These are phyloP conservation scores for Geum urbanum DNA, from an alignment of 306 rosid genomes.

Conservation along the genomic window DNA sequence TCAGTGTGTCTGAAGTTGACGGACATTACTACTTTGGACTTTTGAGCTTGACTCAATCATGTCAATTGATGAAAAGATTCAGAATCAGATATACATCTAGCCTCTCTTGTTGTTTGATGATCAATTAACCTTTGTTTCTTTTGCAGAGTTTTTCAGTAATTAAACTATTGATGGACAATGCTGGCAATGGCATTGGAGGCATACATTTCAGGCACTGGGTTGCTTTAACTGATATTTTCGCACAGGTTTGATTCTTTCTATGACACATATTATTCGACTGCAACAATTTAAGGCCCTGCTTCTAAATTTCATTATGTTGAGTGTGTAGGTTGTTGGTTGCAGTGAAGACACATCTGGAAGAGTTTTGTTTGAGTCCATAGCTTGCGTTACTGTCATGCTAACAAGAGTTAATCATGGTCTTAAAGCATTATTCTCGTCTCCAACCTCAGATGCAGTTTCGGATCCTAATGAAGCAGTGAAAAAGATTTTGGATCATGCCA, in stretches of 20 bases:
- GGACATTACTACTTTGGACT: not conserved
- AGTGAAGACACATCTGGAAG: slow-evolving; percentile 63
- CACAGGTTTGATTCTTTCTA: slow-evolving; percentile 58
- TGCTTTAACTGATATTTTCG: slow-evolving; percentile 55
- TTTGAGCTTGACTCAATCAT: not conserved
- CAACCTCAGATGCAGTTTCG: slow-evolving; percentile 40
- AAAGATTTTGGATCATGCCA: slow-evolving; percentile 76
- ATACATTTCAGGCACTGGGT: slow-evolving; percentile 77
- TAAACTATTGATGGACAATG: slow-evolving; percentile 63
- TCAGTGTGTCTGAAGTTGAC: slow-evolving; percentile 17
- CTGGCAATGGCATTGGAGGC: slow-evolving; percentile 45
- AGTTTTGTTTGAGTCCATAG: slow-evolving; percentile 68
- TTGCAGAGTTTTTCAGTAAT: slow-evolving; percentile 74
- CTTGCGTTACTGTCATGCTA: slow-evolving; percentile 69
- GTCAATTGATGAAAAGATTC: not conserved
- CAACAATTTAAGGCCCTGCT: slow-evolving; percentile 19
- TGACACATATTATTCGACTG: slow-evolving; percentile 6
- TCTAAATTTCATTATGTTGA: slow-evolving; percentile 31
- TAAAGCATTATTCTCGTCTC: slow-evolving; percentile 42
- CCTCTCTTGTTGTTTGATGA: slow-evolving; percentile 5
- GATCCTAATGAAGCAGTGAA: slow-evolving; percentile 40
- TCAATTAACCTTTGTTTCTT: slow-evolving; percentile 17
- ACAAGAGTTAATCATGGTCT: slow-evolving; percentile 62
- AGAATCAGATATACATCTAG: not conserved
- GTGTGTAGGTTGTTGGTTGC: slow-evolving; percentile 62